phyloP scores from a whole-genome alignment of 129 eudicot genomes.

The Ambrosia trifida region DNA sequence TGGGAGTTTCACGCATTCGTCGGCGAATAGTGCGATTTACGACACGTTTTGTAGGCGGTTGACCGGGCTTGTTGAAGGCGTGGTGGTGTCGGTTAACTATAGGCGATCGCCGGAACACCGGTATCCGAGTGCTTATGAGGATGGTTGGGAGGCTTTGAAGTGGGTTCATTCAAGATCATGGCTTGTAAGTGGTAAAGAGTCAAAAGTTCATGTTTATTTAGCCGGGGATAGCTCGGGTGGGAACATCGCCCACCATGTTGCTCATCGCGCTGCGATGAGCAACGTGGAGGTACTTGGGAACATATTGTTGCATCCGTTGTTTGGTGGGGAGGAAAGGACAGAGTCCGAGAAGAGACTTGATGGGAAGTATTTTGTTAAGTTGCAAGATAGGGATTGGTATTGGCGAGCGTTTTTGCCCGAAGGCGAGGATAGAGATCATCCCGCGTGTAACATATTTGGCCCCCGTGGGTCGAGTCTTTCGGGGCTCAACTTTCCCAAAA shows the following conservation, averaged over 20 bases:
- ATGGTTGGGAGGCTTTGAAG: constrained; percentile 89
- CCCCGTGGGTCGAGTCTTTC: constrained; percentile 53
- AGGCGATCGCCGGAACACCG: constrained; percentile 88
- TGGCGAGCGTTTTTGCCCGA: constrained; percentile 94
- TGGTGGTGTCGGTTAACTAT: constrained; percentile 81
- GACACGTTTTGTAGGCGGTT: constrained; percentile 84
- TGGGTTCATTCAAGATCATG: constrained; percentile 87
- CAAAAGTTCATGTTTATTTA: constrained; percentile 66
- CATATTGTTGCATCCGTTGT: constrained; percentile 73
- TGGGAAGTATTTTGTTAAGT: constrained; percentile 80
- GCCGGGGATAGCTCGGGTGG: constrained; percentile 99
- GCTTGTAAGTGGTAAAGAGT: constrained; percentile 67
- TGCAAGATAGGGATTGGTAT: constrained; percentile 94
- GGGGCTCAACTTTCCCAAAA: constrained; percentile 49
- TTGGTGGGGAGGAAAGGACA: constrained; percentile 75
- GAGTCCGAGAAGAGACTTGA: constrained; percentile 72
- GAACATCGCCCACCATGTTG: constrained; percentile 88
- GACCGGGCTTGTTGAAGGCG: constrained; percentile 59
- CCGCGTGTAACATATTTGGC: constrained; percentile 91
- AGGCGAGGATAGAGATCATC: constrained; percentile 88
- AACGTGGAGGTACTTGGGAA: constrained; percentile 73
- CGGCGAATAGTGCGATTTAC: constrained; percentile 85
- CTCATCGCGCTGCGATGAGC: constrained; percentile 57
- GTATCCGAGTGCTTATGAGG: constrained; percentile 85
- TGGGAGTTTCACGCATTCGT: constrained; percentile 91